These are phyloP conservation scores for Kurtzmaniella natalensis DNA, from an alignment of 1,139 yeast species.

Conservation along the genomic window DNA sequence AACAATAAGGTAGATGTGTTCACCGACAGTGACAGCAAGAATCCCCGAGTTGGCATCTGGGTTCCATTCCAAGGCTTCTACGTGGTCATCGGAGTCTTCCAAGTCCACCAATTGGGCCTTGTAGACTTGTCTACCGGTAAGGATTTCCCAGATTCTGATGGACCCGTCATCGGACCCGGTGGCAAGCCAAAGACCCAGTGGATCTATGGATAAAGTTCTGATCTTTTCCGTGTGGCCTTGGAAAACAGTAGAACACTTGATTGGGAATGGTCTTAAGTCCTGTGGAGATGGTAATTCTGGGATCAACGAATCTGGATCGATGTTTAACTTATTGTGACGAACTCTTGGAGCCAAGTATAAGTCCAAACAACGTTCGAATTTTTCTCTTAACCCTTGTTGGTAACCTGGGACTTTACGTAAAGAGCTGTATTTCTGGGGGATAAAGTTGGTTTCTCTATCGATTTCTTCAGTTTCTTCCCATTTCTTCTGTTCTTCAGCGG, in stretches of 20 bases:
- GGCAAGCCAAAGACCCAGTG: constrained; percentile 91
- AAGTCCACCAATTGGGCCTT: constrained; percentile 49
- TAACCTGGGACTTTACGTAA: constrained; percentile 94
- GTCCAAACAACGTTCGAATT: constrained; percentile 92
- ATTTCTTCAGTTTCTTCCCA: constrained; percentile 72
- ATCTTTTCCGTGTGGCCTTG: constrained; percentile 82
- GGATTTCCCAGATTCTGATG: constrained; percentile 92
- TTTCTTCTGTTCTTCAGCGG: constrained; percentile 68
- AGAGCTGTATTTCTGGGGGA: constrained; percentile 79
- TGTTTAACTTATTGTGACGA: constrained; percentile 83
- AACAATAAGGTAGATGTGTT: constrained; percentile 67
- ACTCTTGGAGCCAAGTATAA: constrained; percentile 95
- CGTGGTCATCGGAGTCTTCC: constrained; percentile 63
- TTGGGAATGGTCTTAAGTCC: constrained; percentile 98
- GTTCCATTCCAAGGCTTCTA: constrained; percentile 87
- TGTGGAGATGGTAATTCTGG: constrained; percentile 97
- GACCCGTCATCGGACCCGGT: constrained; percentile 98
- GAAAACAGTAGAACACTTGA: constrained; percentile 78
- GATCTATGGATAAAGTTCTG: constrained; percentile 79
- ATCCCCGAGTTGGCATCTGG: constrained; percentile 73
- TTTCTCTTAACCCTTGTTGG: constrained; percentile 76
- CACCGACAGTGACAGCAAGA: constrained; percentile 83
- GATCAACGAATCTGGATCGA: constrained; percentile 92
- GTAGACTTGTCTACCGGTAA: constrained; percentile 92
- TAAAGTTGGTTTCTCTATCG: constrained; percentile 73